Evolutionary conservation across 371 early-diverging fungal genomes (phyloP).

Genomic region (Neoconidiobolus thromboides): DNA sequence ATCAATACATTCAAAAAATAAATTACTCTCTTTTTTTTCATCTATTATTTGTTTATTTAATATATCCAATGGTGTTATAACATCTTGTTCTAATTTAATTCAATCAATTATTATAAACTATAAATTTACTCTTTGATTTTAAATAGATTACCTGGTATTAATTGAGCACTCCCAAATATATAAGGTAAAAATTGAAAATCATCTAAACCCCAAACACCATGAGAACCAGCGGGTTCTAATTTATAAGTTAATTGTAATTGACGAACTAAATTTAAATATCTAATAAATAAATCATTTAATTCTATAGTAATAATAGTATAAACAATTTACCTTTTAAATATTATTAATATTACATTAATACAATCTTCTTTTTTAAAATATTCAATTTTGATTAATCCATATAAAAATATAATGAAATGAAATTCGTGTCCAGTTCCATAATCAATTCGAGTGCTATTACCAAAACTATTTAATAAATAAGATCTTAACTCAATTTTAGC

Average conservation of each 20-base stretch:
- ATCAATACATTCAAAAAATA: constrained; percentile 75
- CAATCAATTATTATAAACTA: constrained; percentile 12
- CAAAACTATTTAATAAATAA: constrained; percentile 78
- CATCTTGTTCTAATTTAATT: too few relatives aligned
- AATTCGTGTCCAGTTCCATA: constrained; percentile 99
- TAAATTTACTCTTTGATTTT: constrained; percentile 33
- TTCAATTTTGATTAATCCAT: constrained; percentile 47
- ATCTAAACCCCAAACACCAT: constrained; percentile 98
- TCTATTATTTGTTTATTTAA: constrained; percentile 40
- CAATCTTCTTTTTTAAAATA: constrained; percentile 36
- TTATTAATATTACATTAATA: constrained; percentile 43
- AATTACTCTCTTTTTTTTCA: constrained; percentile 47
- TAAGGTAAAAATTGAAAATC: constrained; percentile 97
- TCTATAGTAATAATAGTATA: neutral
- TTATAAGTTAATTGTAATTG: constrained; percentile 71
- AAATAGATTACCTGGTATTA: constrained; percentile 23
- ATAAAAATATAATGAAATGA: constrained; percentile 80
- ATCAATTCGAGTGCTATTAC: constrained; percentile 87
- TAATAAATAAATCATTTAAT: constrained; percentile 9
- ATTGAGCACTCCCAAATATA: constrained; percentile 82
- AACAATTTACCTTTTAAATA: constrained; percentile 33
- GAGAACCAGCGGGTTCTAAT: constrained; percentile 96
- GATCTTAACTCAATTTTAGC: constrained; percentile 46
- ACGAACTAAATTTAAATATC: constrained; percentile 71
- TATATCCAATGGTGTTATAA: constrained; percentile 44